Base-by-base conservation (phyloP, 371 early-diverging fungal genomes). In the Coemansia sp. region DNA sequence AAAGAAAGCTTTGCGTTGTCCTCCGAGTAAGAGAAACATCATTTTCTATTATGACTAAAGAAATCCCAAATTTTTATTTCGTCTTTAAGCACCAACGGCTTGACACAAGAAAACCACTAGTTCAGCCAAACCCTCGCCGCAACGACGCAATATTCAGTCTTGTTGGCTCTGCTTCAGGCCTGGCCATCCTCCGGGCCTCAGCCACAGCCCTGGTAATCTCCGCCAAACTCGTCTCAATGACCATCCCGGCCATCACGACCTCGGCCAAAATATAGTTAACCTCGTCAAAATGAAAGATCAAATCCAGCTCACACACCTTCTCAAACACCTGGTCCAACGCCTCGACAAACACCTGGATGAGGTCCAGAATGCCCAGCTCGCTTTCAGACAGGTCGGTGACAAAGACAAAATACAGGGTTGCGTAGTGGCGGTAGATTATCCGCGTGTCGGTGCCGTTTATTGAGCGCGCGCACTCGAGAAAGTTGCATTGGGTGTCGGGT, bases 281-380 rank as follows among this genome's bases (percentile, higher is more conserved):
- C 75, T 88, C 86, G 55, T 88, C 89, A 77, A 90, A 90, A 60
- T 90, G 89, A 66, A 90, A 92, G 81, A 90, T 91, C 80, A 98
- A 76, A 71, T 96, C 98, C 58, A 98, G 78, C 72, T 98, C 98
- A 71, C 97, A 98, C 3, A 98, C 98, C 62, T 98, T 96, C 52
- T 92, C 90, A 79, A 98, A 97, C 31, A 90, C 88, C 42, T 89
- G 75, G 69, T 98, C 97, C 60, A 98, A 80, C 36, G 93, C 85
- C 71, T 98, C 98, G 0, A 98, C 98, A 82, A 98, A 94, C 14
- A 95, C 94, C 72, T 95, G 97, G 62, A 95, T 97, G 49, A 96
- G 77, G 67, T 97, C 97, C 54, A 95, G 75, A 54, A 95, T 95
- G 37, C 95, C 98, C 16, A 97, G 85, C 66, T 95, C 96, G 62